Percentiles rank a stretch among this genome's conserved stretches.
phyloP scores from a whole-genome alignment of 345 rosid species.

The Eucalyptus melliodora region DNA sequence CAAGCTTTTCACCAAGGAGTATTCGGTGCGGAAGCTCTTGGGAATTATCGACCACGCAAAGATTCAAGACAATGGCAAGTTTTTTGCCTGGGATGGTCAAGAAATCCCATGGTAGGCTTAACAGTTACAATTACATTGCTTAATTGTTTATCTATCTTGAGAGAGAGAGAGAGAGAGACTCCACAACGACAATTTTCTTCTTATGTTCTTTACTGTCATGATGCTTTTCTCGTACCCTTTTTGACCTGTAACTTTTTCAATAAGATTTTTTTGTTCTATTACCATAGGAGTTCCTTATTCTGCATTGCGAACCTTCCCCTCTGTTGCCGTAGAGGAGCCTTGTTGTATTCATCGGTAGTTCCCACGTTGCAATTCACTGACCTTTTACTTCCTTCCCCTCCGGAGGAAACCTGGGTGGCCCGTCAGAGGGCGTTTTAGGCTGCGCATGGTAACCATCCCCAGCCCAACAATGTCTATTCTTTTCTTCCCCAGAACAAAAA shows the following conservation, averaged over 20 bases:
- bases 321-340: neutral
- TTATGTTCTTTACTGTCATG: neutral
- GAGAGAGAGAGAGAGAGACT: neutral
- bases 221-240: neutral
- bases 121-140: neutral
- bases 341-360: neutral
- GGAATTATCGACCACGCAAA: slow-evolving; percentile 52
- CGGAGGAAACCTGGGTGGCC: neutral
- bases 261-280: neutral
- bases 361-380: neutral
- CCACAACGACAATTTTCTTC: neutral
- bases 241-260: neutral
- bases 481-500: too few relatives aligned
- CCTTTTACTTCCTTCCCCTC: neutral
- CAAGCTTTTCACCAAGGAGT: slow-evolving; percentile 78
- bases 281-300: neutral
- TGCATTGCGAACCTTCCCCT: neutral
- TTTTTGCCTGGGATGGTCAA: slow-evolving; percentile 96
- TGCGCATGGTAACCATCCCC: too few relatives aligned
- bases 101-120: slow-evolving; percentile 62
- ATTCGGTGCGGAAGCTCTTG: slow-evolving; percentile 64
- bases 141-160: neutral
- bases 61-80: slow-evolving; percentile 65
- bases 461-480: too few relatives aligned
- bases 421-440: neutral